Evolutionary conservation across 306 rosid genomes (phyloP).

Genomic region (Gynostemma pentaphyllum): DNA sequence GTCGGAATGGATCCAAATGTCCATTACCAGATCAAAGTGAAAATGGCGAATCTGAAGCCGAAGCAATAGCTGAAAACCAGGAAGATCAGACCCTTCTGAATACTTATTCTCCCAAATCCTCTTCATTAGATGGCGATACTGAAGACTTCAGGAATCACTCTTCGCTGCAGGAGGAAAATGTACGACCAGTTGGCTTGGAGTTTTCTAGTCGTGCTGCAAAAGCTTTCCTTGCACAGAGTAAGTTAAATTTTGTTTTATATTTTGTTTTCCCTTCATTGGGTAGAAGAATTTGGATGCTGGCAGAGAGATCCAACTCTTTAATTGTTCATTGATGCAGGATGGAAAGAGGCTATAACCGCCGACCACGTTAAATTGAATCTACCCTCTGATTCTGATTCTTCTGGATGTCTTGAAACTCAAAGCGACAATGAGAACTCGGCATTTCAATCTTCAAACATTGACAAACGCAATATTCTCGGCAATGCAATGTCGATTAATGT

Average conservation of each 20-base stretch:
- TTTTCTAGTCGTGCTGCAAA: constrained; percentile 29
- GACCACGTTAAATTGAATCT: constrained; percentile 43
- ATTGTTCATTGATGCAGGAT: constrained; percentile 48
- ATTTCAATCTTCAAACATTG: constrained; percentile 19
- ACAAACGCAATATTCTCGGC: constrained; percentile 22
- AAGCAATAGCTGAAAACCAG: constrained; percentile 20
- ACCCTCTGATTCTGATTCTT: constrained; percentile 23
- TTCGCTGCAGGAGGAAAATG: constrained; percentile 14
- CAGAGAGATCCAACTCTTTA: not conserved
- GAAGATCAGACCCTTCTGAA: constrained; percentile 15
- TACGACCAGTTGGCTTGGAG: constrained; percentile 13
- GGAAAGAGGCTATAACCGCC: constrained; percentile 57
- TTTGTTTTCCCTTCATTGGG: not conserved
- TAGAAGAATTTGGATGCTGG: not conserved
- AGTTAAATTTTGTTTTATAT: constrained; percentile 12
- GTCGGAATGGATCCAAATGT: constrained; percentile 26
- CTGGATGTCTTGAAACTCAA: constrained; percentile 19
- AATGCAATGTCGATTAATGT: constrained; percentile 21
- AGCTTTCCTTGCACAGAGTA: constrained; percentile 62
- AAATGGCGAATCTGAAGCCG: constrained; percentile 25
- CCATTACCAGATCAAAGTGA: constrained; percentile 27
- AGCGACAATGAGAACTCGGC: constrained; percentile 15
- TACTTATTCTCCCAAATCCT: constrained; percentile 23
- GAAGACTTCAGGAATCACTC: constrained; percentile 12
- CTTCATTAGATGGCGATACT: constrained; percentile 19